Conservation (phyloP, 345 rosid species). For the Microthlaspi erraticum region DNA sequence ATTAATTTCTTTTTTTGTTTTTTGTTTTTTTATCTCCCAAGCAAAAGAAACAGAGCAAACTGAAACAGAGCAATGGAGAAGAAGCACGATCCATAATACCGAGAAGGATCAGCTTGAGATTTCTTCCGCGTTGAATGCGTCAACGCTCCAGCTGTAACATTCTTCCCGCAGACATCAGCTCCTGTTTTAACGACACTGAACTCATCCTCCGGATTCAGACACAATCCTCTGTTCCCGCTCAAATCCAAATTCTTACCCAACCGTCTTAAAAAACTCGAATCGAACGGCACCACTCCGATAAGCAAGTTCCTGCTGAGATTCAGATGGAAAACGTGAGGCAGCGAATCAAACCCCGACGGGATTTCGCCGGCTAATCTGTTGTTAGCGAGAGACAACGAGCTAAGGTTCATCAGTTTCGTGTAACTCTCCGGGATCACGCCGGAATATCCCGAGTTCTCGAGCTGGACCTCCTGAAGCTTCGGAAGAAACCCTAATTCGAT, state of each 20-base stretch:
- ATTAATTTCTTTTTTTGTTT: neutral
- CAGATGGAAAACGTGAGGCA: constrained; percentile 74
- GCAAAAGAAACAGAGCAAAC: constrained; percentile 43
- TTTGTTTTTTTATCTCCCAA: constrained; percentile 12
- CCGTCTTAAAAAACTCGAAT: constrained; percentile 63
- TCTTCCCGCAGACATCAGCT: constrained; percentile 58
- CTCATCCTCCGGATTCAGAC: constrained; percentile 69
- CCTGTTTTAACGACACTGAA: constrained; percentile 62
- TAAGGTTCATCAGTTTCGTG: constrained; percentile 60
- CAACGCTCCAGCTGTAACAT: constrained; percentile 49
- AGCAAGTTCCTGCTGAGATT: constrained; percentile 73
- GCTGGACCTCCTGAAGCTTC: constrained; percentile 79
- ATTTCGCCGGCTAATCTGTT: constrained; percentile 77
- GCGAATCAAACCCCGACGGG: constrained; percentile 53
- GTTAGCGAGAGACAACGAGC: constrained; percentile 81
- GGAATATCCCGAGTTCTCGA: constrained; percentile 73
- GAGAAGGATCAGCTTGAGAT: constrained; percentile 48
- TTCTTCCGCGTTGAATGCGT: constrained; percentile 49
- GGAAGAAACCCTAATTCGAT: constrained; percentile 57
- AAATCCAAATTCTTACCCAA: constrained; percentile 83
- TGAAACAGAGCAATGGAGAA: constrained; percentile 40
- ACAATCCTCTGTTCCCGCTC: constrained; percentile 77
- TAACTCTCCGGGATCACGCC: constrained; percentile 69
- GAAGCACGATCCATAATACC: constrained; percentile 25
- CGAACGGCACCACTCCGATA: constrained; percentile 76